These are phyloP conservation scores for Eucalyptus decipiens DNA, from an alignment of 345 rosid species.

Conservation along the genomic window DNA sequence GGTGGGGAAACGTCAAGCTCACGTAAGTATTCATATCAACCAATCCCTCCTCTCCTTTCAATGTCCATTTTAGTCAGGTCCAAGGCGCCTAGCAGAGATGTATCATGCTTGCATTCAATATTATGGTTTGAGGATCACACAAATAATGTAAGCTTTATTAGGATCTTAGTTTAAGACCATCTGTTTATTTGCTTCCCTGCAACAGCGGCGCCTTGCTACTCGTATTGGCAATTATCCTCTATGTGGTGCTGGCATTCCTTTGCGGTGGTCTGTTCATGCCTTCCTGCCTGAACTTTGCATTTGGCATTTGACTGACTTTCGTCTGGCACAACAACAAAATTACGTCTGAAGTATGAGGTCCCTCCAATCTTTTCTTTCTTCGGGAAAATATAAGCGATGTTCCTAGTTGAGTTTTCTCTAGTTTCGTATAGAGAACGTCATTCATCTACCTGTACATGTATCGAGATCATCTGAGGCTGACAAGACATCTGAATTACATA, in stretches of 20 bases:
- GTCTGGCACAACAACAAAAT: neutral
- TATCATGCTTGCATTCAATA: neutral
- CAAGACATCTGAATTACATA: neutral
- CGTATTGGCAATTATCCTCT: conserved; percentile 7
- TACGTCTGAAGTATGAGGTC: neutral
- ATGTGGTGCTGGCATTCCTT: conserved; percentile 4
- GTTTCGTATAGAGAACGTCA: neutral
- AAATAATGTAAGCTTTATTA: neutral
- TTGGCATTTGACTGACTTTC: neutral
- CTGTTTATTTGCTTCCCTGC: neutral
- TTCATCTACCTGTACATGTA: neutral
- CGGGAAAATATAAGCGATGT: neutral
- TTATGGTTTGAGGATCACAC: neutral
- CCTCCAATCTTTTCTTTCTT: neutral
- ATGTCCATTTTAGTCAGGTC: neutral
- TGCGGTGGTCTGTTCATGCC: conserved; percentile 15
- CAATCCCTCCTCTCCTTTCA: neutral
- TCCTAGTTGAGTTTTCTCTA: neutral
- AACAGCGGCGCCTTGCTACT: conserved; percentile 17
- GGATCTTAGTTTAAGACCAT: neutral
- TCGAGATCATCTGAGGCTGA: neutral
- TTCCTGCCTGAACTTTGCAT: conserved; percentile 1
- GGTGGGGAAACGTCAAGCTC: conserved; percentile 41
- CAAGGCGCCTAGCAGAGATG: neutral
- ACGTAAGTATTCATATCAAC: conserved; percentile 3